Percentiles rank a stretch among this genome's conserved stretches.
phyloP scores from a whole-genome alignment of 345 rosid genomes.

The Sapria himalayana region DNA sequence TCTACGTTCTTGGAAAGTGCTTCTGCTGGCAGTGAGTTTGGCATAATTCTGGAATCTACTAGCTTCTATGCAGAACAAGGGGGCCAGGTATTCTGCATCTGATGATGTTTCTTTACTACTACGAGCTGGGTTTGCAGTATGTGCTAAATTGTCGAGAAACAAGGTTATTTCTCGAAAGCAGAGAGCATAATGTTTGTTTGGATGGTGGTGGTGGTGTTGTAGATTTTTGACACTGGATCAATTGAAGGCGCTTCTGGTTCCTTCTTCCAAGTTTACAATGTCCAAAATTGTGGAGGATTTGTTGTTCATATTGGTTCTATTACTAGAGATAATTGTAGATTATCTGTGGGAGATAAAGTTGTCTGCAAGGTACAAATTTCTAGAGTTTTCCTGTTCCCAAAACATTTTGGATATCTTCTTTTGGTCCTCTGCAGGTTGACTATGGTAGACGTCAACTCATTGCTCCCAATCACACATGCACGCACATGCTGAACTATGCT shows the following conservation, averaged over 20 bases:
- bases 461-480: constrained; percentile 94
- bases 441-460: constrained; percentile 71
- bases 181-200: no score
- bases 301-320: constrained; percentile 71
- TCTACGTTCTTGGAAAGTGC: constrained; percentile 40
- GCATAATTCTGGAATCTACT: constrained; percentile 57
- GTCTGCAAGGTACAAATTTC: constrained; percentile 85
- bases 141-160: no score
- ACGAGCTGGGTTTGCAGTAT: no score
- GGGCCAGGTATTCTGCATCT: constrained; percentile 53
- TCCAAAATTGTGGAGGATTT: constrained; percentile 84
- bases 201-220: no score
- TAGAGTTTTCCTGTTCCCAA: constrained; percentile 2
- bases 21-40: constrained; percentile 31
- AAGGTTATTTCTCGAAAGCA: no score
- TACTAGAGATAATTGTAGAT: constrained; percentile 18
- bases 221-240: constrained; percentile 69
- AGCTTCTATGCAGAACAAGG: constrained; percentile 99
- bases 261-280: constrained; percentile 61
- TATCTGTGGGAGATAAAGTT: constrained; percentile 52
- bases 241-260: constrained; percentile 62
- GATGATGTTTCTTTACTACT: no score
- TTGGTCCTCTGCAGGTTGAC: constrained; percentile 43
- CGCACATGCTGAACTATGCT: constrained; percentile 94
- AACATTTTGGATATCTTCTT: constrained; percentile 1